These are phyloP conservation scores for Hordeum pubiflorum DNA, from an alignment of 202 grass and related monocot species.

Conservation along the genomic window DNA sequence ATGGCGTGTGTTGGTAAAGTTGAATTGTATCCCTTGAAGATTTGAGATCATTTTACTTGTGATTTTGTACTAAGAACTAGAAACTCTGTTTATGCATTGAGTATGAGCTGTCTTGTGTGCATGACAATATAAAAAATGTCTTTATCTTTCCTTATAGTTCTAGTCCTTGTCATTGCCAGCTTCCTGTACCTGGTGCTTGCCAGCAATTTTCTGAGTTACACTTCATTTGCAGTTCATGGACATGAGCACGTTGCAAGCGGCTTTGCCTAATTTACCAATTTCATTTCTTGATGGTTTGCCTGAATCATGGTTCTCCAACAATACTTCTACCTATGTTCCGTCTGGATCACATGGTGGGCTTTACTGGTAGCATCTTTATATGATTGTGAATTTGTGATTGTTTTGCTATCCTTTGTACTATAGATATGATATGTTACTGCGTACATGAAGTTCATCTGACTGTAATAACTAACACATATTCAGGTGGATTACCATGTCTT, in stretches of 20 bases:
- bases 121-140: background rate
- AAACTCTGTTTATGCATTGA: background rate
- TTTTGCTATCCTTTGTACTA: background rate
- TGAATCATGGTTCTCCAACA: conserved; percentile 54
- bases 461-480: conserved; percentile 3
- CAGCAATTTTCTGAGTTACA: background rate
- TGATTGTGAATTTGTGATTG: background rate
- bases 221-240: conserved; percentile 56
- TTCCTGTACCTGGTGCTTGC: conserved; percentile 15
- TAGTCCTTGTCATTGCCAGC: background rate
- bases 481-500: conserved; percentile 47
- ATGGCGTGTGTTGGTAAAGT: background rate
- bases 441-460: conserved; percentile 4
- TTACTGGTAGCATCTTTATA: conserved; percentile 12
- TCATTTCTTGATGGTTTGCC: conserved; percentile 46
- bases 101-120: background rate
- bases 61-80: background rate
- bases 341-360: conserved; percentile 44
- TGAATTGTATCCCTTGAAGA: background rate
- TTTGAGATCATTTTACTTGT: background rate
- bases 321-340: conserved; percentile 26
- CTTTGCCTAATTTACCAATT: conserved; percentile 40
- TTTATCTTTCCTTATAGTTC: background rate
- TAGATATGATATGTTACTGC: background rate
- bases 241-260: conserved; percentile 38